Evolutionary conservation across 768 basidiomycete species (phyloP).

Genomic region (Mycena amicta): DNA sequence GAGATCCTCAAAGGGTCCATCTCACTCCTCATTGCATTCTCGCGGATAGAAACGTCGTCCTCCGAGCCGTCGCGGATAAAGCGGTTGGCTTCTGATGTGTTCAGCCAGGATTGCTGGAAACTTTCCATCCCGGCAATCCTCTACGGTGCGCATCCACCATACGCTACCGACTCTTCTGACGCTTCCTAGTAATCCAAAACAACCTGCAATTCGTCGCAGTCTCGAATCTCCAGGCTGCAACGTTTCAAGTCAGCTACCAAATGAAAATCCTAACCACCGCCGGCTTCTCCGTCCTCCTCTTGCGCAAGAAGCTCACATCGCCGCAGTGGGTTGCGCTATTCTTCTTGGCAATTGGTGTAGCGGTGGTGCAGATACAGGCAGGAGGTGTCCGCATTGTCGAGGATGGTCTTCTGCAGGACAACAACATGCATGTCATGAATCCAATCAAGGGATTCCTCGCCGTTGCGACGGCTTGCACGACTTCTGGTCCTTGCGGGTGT

Average conservation of each 20-base stretch:
- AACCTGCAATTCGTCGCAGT: conserved; percentile 97
- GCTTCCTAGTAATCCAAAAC: conserved; percentile 82
- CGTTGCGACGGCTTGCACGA: conserved; percentile 84
- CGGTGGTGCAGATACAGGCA: conserved; percentile 92
- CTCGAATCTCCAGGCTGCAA: conserved; percentile 92
- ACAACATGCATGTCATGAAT: conserved; percentile 78
- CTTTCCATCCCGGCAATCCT: conserved; percentile 94
- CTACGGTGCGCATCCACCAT: conserved; percentile 41
- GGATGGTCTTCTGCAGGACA: conserved; percentile 53
- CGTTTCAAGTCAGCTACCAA: conserved; percentile 97
- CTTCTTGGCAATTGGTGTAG: conserved; percentile 89
- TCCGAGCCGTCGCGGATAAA: conserved; percentile 41
- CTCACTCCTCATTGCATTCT: conserved; percentile 83
- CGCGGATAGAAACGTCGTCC: conserved; percentile 47
- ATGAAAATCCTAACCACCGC: conserved; percentile 99
- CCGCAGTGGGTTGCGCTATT: conserved; percentile 88
- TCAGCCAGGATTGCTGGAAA: conserved; percentile 95
- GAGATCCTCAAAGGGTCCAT: conserved; percentile 92
- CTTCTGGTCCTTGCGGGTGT: conserved; percentile 89
- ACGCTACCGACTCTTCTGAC: neutral
- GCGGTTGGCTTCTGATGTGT: conserved; percentile 40
- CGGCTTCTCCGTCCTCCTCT: conserved; percentile 83
- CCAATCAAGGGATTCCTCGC: conserved; percentile 82
- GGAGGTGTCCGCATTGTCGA: conserved; percentile 32
- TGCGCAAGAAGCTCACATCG: conserved; percentile 70